Base-by-base conservation (phyloP, 305 asterid genomes). In the Fraxinus floribunda region DNA sequence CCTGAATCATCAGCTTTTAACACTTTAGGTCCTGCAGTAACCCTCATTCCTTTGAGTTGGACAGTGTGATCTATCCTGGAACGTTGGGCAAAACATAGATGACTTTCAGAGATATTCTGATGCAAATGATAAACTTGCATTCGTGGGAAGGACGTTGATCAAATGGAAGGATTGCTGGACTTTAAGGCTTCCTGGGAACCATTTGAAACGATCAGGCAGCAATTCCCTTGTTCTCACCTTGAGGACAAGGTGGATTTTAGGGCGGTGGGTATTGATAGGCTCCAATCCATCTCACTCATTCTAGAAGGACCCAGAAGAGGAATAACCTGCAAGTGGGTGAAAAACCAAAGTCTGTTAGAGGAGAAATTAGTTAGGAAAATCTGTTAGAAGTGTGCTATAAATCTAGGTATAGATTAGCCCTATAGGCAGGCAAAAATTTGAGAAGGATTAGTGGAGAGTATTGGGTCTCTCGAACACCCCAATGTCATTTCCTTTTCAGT, bases 21-120 rank as follows among this genome's bases (percentile, higher is more conserved):
- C 94, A 93, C 97, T 82, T 96, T 96, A 92, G 97, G 85, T 94
- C 99, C 75, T 92, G 99, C 92, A 90, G 95, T 39, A 96, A 94
- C 82, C 99, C 98, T 81, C 98, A 96, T 86, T 87, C 90, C 74
- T 96, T 96, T 81, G 97, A 92, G 88, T 93, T 96, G 77, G 99
- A 96, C 85, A 91, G 89, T 77, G 88, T 94, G 84, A 90, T 97
- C 85, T 94, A 92, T 83, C 94, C 94, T 76, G 98, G 98, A 80
- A 91, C 98, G 81, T 96, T 96, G 36, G 99, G 98, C 85, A 94
- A 86, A 96, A 91, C 86, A 93, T 96, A 52, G 95, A 91, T 60
- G 97, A 96, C 87, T 97, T 93, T 84, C 92, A 88, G 87, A 92
- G 89, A 85, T 93, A 96, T 89, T 90, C 97, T 70, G 91, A 93